phyloP scores from a whole-genome alignment of 441 rosid genomes.

The Brassica balearica region DNA sequence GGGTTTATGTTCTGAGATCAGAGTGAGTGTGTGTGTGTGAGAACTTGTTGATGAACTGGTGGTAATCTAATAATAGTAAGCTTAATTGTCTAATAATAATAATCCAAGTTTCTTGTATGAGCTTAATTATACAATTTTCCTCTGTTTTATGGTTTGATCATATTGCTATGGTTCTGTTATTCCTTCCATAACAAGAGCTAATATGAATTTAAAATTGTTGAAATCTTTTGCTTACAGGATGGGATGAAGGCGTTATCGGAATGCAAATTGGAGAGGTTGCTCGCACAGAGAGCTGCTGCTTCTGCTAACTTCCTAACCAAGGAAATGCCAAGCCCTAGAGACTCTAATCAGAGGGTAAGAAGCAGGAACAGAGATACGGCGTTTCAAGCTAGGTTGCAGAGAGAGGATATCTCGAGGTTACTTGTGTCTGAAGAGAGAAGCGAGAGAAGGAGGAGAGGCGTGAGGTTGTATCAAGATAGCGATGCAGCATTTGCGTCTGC shows the following conservation, averaged over 20 bases:
- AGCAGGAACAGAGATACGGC: slow-evolving; percentile 43
- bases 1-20: slow-evolving; percentile 2
- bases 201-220: neutral
- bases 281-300: slow-evolving; percentile 71
- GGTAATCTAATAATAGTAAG: neutral
- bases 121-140: neutral
- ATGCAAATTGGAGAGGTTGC: slow-evolving; percentile 95
- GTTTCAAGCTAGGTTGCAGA: slow-evolving; percentile 45
- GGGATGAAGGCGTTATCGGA: slow-evolving; percentile 97
- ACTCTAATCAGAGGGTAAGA: slow-evolving; percentile 35
- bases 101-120: slow-evolving; percentile 6
- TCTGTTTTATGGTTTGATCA: neutral
- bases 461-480: slow-evolving; percentile 64
- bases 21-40: too few species aligned
- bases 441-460: slow-evolving; percentile 41
- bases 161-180: neutral
- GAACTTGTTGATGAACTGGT: too few species aligned
- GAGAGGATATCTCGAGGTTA: slow-evolving; percentile 53
- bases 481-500: slow-evolving; percentile 86
- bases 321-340: slow-evolving; percentile 46
- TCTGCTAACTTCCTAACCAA: slow-evolving; percentile 38
- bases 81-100: neutral
- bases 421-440: slow-evolving; percentile 46
- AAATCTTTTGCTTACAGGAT: slow-evolving; percentile 54
- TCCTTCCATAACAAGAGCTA: neutral